Evolutionary conservation across 768 basidiomycete species (phyloP).

Genomic region (Punctularia strigosozonata): DNA sequence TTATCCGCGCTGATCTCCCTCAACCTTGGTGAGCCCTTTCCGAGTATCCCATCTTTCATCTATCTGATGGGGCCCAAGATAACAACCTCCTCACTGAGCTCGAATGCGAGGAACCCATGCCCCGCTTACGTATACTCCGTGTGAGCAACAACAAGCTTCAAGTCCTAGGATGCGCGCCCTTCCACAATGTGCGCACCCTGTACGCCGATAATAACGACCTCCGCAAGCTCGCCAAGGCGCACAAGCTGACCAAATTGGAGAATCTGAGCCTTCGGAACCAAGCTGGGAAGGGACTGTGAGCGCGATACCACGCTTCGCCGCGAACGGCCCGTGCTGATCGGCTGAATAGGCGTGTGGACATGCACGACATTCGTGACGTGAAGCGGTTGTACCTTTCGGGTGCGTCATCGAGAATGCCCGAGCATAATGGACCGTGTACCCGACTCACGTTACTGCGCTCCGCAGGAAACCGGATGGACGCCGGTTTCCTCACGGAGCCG

Average conservation of each 20-base stretch:
- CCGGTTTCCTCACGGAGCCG: slow-evolving; percentile 50
- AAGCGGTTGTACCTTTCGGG: slow-evolving; percentile 93
- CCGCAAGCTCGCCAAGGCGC: slow-evolving; percentile 35
- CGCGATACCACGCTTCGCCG: slow-evolving; percentile 10
- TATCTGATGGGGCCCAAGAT: slow-evolving; percentile 31
- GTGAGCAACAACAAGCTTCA: slow-evolving; percentile 72
- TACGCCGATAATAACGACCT: slow-evolving; percentile 84
- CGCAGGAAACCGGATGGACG: slow-evolving; percentile 61
- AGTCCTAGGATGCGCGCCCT: slow-evolving; percentile 43
- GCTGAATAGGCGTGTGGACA: slow-evolving; percentile 21
- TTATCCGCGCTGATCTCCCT: slow-evolving; percentile 56
- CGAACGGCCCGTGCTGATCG: neutral
- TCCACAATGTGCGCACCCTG: slow-evolving; percentile 73
- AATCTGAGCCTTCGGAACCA: slow-evolving; percentile 90
- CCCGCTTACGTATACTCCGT: slow-evolving; percentile 71
- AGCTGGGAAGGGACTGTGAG: slow-evolving; percentile 62
- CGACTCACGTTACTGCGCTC: slow-evolving; percentile 9
- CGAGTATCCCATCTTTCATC: too few species aligned
- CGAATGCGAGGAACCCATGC: slow-evolving; percentile 41
- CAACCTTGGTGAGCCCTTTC: slow-evolving; percentile 79
- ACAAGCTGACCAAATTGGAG: slow-evolving; percentile 62
- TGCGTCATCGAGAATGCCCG: slow-evolving; percentile 22
- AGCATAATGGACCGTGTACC: neutral
- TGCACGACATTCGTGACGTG: slow-evolving; percentile 76
- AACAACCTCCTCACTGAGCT: slow-evolving; percentile 55